These are phyloP conservation scores for Rhizopogon vesiculosus DNA, from an alignment of 768 basidiomycete genomes.

Conservation along the genomic window DNA sequence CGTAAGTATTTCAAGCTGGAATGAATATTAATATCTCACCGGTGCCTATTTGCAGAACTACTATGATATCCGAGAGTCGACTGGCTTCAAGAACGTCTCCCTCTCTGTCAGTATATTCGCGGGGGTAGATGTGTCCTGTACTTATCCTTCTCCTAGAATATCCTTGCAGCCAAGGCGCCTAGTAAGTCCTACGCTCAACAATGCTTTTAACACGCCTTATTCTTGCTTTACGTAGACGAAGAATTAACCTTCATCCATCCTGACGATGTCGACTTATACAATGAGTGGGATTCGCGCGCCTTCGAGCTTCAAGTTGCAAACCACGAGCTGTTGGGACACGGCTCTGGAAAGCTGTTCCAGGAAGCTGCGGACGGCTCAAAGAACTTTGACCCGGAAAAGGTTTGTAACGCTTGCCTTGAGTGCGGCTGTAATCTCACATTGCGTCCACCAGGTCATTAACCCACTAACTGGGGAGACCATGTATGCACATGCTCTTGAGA, in stretches of 20 bases:
- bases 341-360: slow-evolving; percentile 78
- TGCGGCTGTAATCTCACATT: neutral
- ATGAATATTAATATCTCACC: neutral
- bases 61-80: slow-evolving; percentile 75
- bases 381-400: slow-evolving; percentile 77
- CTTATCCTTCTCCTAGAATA: slow-evolving; percentile 45
- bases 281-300: slow-evolving; percentile 70
- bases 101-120: slow-evolving; percentile 51
- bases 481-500: slow-evolving; percentile 31
- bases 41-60: slow-evolving; percentile 45
- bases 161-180: slow-evolving; percentile 83
- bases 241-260: slow-evolving; percentile 80
- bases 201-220: neutral
- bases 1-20: slow-evolving; percentile 28
- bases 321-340: slow-evolving; percentile 85
- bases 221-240: slow-evolving; percentile 44
- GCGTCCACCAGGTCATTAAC: slow-evolving; percentile 57
- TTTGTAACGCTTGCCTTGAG: slow-evolving; percentile 8
- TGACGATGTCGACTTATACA: slow-evolving; percentile 69
- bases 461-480: slow-evolving; percentile 76
- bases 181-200: slow-evolving; percentile 37
- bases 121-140: neutral
- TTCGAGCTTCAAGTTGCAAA: slow-evolving; percentile 91
- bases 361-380: slow-evolving; percentile 71
- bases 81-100: slow-evolving; percentile 89